A percentile compares a stretch with the other conserved stretches of the same genome.
phyloP scores from a whole-genome alignment of 1,139 yeast species.

The Sugiyamaella xylanicola region DNA sequence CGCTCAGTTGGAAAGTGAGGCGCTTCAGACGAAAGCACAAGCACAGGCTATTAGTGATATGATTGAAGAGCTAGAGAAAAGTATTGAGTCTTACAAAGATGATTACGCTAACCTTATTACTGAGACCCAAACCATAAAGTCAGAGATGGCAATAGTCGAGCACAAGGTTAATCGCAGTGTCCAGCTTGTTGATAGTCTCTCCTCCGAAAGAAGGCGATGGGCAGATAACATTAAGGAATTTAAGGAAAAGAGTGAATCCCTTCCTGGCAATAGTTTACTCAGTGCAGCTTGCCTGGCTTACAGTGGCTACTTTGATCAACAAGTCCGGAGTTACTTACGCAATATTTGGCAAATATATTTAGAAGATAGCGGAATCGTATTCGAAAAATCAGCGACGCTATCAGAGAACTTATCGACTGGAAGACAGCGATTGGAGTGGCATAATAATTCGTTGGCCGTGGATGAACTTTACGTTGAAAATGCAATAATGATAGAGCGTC shows the following conservation, averaged over 20 bases:
- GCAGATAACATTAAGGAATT: slow-evolving; percentile 56
- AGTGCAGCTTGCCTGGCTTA: slow-evolving; percentile 65
- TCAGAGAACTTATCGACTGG: slow-evolving; percentile 48
- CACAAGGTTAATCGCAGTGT: slow-evolving; percentile 64
- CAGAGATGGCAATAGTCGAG: slow-evolving; percentile 67
- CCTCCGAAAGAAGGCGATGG: slow-evolving; percentile 81
- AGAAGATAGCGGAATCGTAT: slow-evolving; percentile 45
- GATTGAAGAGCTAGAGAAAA: slow-evolving; percentile 71
- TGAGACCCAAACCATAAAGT: slow-evolving; percentile 73
- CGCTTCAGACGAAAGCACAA: slow-evolving; percentile 63
- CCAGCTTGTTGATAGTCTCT: slow-evolving; percentile 61
- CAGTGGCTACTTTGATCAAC: slow-evolving; percentile 63
- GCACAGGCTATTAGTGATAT: slow-evolving; percentile 72
- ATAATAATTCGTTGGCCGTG: slow-evolving; percentile 52
- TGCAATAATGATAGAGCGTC: slow-evolving; percentile 52
- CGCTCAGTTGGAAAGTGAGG: slow-evolving; percentile 56
- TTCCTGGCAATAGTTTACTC: slow-evolving; percentile 68
- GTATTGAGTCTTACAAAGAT: slow-evolving; percentile 67
- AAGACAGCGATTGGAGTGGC: slow-evolving; percentile 54
- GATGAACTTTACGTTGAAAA: slow-evolving; percentile 69
- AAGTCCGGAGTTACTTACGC: slow-evolving; percentile 47
- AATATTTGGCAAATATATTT: slow-evolving; percentile 51
- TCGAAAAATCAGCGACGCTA: slow-evolving; percentile 43
- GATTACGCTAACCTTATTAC: slow-evolving; percentile 74
- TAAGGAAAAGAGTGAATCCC: slow-evolving; percentile 47